Percentiles rank a stretch among this genome's conserved stretches.
phyloP scores from a whole-genome alignment of 2,329 filamentous ascomycete genomes.

The Cadophora malorum region DNA sequence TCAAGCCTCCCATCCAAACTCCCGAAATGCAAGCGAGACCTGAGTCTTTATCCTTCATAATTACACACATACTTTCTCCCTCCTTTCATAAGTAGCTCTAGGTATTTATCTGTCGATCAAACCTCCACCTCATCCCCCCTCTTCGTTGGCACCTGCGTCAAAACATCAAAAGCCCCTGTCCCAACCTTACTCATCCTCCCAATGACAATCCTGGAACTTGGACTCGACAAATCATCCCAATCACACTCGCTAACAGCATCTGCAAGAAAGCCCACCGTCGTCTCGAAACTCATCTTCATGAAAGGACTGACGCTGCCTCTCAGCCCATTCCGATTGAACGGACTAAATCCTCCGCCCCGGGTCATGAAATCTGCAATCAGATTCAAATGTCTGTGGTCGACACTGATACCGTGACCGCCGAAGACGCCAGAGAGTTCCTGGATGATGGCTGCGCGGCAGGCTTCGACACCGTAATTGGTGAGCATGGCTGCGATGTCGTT shows the following conservation, averaged over 20 bases:
- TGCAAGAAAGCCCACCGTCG: constrained; percentile 89
- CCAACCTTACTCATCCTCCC: constrained; percentile 83
- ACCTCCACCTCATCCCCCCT: constrained; percentile 30
- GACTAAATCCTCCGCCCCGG: constrained; percentile 83
- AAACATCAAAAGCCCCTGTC: constrained; percentile 90
- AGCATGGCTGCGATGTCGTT: constrained; percentile 93
- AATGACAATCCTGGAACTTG: constrained; percentile 87
- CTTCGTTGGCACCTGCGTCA: constrained; percentile 59
- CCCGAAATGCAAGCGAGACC: constrained; percentile 2
- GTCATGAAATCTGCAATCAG: constrained; percentile 99
- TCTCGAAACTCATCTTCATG: constrained; percentile 99
- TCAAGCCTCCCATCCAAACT: background rate
- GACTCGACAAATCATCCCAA: constrained; percentile 85
- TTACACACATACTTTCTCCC: background rate
- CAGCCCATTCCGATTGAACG: constrained; percentile 92
- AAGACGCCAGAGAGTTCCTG: constrained; percentile 87
- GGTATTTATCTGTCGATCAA: background rate
- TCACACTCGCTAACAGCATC: constrained; percentile 91
- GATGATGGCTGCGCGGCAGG: constrained; percentile 85
- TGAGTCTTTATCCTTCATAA: background rate
- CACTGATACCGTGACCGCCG: constrained; percentile 85
- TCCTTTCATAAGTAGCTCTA: no score
- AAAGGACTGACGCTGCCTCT: constrained; percentile 86
- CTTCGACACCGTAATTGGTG: constrained; percentile 88
- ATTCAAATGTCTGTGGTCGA: constrained; percentile 91